Percentiles rank a stretch among this genome's conserved stretches.
phyloP scores from a whole-genome alignment of 305 asterid genomes.

The Fraxinus ornus region DNA sequence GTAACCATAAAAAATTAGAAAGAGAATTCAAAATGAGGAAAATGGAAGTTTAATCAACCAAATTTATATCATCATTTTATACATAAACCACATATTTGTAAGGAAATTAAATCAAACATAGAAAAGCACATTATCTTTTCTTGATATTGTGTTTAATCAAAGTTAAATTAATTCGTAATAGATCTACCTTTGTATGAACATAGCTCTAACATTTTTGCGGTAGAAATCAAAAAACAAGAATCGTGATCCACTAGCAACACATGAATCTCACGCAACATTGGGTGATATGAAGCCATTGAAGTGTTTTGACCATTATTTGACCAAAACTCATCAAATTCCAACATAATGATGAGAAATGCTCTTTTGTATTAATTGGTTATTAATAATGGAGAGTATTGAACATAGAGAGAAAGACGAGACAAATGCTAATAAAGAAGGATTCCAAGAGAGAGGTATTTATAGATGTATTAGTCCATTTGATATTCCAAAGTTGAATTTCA shows the following conservation, averaged over 20 bases:
- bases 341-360: not conserved
- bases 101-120: not conserved
- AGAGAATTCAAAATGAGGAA: not conserved
- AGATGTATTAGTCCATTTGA: not conserved
- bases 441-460: not conserved
- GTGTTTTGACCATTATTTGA: slow-evolving; percentile 4
- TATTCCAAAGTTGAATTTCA: not conserved
- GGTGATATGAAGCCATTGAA: slow-evolving; percentile 20
- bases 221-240: slow-evolving; percentile 2
- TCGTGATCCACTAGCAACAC: slow-evolving; percentile 51
- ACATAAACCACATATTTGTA: not conserved
- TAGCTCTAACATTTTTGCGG: slow-evolving; percentile 27
- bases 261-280: slow-evolving; percentile 36
- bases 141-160: not conserved
- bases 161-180: not conserved
- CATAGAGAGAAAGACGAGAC: not conserved
- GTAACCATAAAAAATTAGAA: not conserved
- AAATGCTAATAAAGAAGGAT: not conserved
- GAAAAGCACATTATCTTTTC: not conserved
- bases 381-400: not conserved
- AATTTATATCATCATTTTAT: not conserved
- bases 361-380: too few species aligned
- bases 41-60: not conserved
- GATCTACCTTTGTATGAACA: slow-evolving; percentile 42
- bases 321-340: not conserved